Evolutionary conservation across 805 yeast genomes (phyloP).

Genomic region (Spathaspora sp.): DNA sequence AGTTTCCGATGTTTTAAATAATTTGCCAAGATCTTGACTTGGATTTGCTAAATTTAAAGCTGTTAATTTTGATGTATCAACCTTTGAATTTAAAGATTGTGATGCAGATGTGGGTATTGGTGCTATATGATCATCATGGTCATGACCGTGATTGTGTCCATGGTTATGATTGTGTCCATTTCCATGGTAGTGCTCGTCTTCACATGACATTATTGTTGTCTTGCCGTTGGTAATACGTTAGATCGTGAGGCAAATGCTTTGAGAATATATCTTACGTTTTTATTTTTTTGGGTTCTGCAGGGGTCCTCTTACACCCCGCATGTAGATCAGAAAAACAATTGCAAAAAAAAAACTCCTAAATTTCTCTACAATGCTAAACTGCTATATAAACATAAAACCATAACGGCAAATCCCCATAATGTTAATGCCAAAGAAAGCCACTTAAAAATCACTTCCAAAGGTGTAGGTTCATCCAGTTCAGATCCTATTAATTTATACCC

Average conservation of each 20-base stretch:
- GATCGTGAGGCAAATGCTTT: too few relatives aligned
- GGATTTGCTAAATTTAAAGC: slow-evolving; percentile 61
- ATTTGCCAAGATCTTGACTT: slow-evolving; percentile 42
- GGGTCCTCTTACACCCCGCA: background rate
- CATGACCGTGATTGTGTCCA: slow-evolving; percentile 24
- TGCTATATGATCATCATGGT: slow-evolving; percentile 41
- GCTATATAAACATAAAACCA: slow-evolving; percentile 55
- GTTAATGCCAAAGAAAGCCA: slow-evolving; percentile 52
- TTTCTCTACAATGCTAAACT: slow-evolving; percentile 4
- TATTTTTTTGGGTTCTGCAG: background rate
- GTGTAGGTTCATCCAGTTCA: slow-evolving; percentile 23
- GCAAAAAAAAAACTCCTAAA: background rate
- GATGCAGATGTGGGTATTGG: slow-evolving; percentile 69
- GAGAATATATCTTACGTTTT: background rate
- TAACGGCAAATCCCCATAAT: slow-evolving; percentile 68
- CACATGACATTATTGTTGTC: slow-evolving; percentile 23
- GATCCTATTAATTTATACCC: slow-evolving; percentile 71
- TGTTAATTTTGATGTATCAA: slow-evolving; percentile 56
- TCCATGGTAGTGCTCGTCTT: slow-evolving; percentile 22
- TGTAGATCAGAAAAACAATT: background rate
- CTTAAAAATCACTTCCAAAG: slow-evolving; percentile 32
- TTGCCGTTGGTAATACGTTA: background rate
- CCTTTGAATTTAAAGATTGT: slow-evolving; percentile 61
- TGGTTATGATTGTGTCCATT: slow-evolving; percentile 19
- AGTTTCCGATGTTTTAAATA: slow-evolving; percentile 52